Base-by-base conservation (phyloP, 1,284 basidiomycete genomes). In the Naganishia liquefaciens region DNA sequence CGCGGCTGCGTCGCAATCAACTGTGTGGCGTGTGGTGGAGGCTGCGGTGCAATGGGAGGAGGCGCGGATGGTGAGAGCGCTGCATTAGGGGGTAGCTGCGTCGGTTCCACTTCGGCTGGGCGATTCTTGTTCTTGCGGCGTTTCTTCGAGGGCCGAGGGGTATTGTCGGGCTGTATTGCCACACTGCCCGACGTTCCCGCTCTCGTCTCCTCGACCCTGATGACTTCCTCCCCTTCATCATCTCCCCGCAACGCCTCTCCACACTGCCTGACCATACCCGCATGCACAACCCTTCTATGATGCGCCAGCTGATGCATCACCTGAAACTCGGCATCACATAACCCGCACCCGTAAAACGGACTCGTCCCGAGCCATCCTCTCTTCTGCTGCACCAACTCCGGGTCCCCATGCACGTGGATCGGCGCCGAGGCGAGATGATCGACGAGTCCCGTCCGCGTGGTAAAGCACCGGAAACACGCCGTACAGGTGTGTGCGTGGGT, bases 401-500 rank as follows among this genome's bases (percentile, higher is more conserved):
- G 28, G 10, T 53, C 33, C 2, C 19, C 30, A 2, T 37, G 19
- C 2, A 33, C n/a, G 25, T 58, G 55, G 6, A 23, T 21, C 44
- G 19, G 11, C 7, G 44, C 17, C 10, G n/a, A 21, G 5, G 30
- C 33, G 2, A 27, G 19, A 13, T 58, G 55, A 7, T 58, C 55
- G 1, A 39, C 42, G 10, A 58, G 25, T 37, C 44, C 55, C 6
- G 23, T 21, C 23, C 25, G 13, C 10, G 28, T 37, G 6, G 19
- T n/a, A 25, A 58, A 58, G 55, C 55, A 58, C 17, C 55, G 55
- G 23, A 47, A 58, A 47, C 55, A 58, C 5, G 47, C 33, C 9
- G 21, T 58, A 44, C 55, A 58, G 17, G 28, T 17, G 13, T 39
- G 25, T 13, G 55, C 19, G n/a, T 15, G 25, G 5, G 43, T n/a